Base-by-base conservation (phyloP, 805 yeast species). In the Kluyveromyces starmeri region DNA sequence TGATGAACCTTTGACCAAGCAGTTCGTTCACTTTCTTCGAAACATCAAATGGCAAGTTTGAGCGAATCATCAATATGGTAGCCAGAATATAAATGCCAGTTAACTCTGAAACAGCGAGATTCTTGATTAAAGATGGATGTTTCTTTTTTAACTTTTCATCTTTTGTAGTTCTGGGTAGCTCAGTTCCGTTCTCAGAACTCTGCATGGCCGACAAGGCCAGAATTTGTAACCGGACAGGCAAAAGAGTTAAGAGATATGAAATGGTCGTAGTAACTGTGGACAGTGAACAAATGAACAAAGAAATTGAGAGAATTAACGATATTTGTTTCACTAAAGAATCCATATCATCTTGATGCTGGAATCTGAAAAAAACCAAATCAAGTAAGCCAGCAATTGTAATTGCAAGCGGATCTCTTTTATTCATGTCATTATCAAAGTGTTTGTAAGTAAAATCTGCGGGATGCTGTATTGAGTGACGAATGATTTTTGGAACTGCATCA, bases 251-350 rank as follows among this genome's bases (percentile, higher is more conserved):
- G 11, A 78, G 55, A 21, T 78, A 77, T 27, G 72, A 67, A 38
- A 79, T 68, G 0, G 88, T 78, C 26, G 68, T 58, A 31, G 68
- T 53, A 1, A 80, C 86, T 36, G 78, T 78, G 17, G 80, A 75
- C 45, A 80, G 67, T 1, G 84, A 75, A 38, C 80, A 68, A 1
- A 72, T 47, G 45, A 80, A 79, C 34, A 80, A 60, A 11, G 69
- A 65, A 8, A 78, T 73, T 1, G 83, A 73, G 11, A 79, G 48
- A 2, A 73, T 42, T 38, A 79, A 65, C 28, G 67, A 62, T 11
- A 64, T 45, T 34, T 60, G 65, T 34, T 53, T 64, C 4, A 59
- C 47, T 2, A 62, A 41, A 3, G 61, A 50, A 15, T 62, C 63
- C 13, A 62, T 50, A 30, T 62, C 64, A 24, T 58, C 54, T 21